Evolutionary conservation across 352 stramenopile species (phyloP).

Genomic region (Pythium rhizo-oryzae): DNA sequence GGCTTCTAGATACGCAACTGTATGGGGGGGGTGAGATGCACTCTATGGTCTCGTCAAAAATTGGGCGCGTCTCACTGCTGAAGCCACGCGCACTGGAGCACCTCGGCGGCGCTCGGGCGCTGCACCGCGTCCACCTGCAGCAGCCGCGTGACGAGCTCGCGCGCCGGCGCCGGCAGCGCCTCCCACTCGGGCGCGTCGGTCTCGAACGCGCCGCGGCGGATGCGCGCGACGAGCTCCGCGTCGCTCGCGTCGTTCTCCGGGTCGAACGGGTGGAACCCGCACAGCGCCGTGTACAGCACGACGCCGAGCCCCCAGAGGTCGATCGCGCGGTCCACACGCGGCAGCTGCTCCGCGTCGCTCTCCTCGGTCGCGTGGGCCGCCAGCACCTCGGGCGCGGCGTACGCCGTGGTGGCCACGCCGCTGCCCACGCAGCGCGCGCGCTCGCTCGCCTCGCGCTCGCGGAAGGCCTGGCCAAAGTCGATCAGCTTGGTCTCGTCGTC

Average conservation of each 20-base stretch:
- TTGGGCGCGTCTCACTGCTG: background rate
- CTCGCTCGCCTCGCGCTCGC: conserved; percentile 23
- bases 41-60: conserved; percentile 2
- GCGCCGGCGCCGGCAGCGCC: conserved; percentile 28
- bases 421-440: conserved; percentile 27
- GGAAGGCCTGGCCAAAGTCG: conserved; percentile 68
- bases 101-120: conserved; percentile 29
- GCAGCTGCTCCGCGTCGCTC: too few relatives aligned
- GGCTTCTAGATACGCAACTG: conserved; percentile 7
- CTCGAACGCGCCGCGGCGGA: conserved; percentile 29
- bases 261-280: conserved; percentile 41
- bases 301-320: conserved; percentile 43
- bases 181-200: conserved; percentile 30
- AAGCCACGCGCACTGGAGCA: conserved; percentile 38
- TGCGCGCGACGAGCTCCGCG: conserved; percentile 24
- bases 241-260: conserved; percentile 31
- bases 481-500: conserved; percentile 46
- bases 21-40: too few relatives aligned
- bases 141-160: conserved; percentile 31
- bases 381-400: conserved; percentile 37
- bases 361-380: background rate
- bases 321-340: conserved; percentile 29
- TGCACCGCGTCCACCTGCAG: conserved; percentile 31
- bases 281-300: conserved; percentile 40
- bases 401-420: conserved; percentile 37